A percentile compares a stretch with the other conserved stretches of the same genome.
Evolutionary conservation across 2,329 filamentous ascomycete genomes (phyloP).

Genomic region (Kalmusia sp.): DNA sequence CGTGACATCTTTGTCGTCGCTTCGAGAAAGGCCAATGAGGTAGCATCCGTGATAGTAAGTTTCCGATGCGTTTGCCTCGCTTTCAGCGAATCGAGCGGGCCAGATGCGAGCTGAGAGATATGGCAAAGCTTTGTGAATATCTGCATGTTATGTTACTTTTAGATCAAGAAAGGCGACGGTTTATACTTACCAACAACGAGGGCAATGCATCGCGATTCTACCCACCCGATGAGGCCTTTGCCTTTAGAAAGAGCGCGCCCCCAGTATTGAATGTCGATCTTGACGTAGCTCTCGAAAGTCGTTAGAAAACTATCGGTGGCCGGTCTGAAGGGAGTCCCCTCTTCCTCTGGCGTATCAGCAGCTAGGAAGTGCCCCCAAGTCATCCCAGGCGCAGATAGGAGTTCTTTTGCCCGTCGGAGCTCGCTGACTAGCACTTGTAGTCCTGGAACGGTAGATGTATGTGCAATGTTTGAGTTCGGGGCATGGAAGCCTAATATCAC

Average conservation of each 20-base stretch:
- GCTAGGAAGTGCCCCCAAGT: slow-evolving; percentile 40
- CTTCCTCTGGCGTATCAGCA: not conserved
- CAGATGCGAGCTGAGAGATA: slow-evolving; percentile 65
- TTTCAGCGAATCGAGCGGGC: slow-evolving; percentile 63
- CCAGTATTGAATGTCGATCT: slow-evolving; percentile 71
- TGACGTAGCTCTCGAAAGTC: slow-evolving; percentile 62
- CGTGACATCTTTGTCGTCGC: not conserved
- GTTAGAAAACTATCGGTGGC: slow-evolving; percentile 54
- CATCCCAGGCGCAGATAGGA: slow-evolving; percentile 44
- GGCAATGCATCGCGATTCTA: slow-evolving; percentile 66
- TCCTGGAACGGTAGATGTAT: slow-evolving; percentile 61
- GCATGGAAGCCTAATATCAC: slow-evolving; percentile 69
- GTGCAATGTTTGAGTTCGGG: slow-evolving; percentile 67
- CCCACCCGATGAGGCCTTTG: slow-evolving; percentile 66
- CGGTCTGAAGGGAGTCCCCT: not conserved
- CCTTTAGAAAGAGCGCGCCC: slow-evolving; percentile 63
- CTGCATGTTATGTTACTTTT: slow-evolving; percentile 41
- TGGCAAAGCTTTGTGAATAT: slow-evolving; percentile 62
- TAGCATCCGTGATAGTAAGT: slow-evolving; percentile 66
- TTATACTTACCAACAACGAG: slow-evolving; percentile 63
- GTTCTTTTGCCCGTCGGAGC: slow-evolving; percentile 54
- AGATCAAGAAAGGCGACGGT: not conserved
- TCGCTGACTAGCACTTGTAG: slow-evolving; percentile 61
- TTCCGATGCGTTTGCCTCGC: slow-evolving; percentile 21
- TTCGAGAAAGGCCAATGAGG: slow-evolving; percentile 62